phyloP scores from a whole-genome alignment of 352 stramenopile species.

The Elongisporangium anandrum region DNA sequence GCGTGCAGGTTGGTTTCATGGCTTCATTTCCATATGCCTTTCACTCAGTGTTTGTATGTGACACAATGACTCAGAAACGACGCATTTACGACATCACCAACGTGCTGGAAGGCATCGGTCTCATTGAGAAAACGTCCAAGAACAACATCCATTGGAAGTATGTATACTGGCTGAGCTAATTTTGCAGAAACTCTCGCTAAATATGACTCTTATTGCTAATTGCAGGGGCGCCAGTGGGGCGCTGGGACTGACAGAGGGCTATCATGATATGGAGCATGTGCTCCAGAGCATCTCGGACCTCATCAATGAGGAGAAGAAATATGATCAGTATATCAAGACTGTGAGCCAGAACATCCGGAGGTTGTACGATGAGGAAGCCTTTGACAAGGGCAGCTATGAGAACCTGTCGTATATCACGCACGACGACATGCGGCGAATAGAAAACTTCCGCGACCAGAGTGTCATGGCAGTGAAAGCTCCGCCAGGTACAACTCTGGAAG shows the following conservation, averaged over 20 bases:
- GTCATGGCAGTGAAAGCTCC: conserved; percentile 95
- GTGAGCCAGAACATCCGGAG: conserved; percentile 79
- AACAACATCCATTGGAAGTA: conserved; percentile 98
- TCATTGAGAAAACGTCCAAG: conserved; percentile 97
- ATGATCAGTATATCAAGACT: conserved; percentile 81
- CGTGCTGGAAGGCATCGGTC: conserved; percentile 96
- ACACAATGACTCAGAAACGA: conserved; percentile 70
- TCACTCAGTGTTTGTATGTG: background rate
- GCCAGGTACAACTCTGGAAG: conserved; percentile 91
- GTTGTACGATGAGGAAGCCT: conserved; percentile 81
- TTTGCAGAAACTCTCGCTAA: background rate
- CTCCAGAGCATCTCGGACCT: conserved; percentile 76
- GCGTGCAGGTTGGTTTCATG: conserved; percentile 57
- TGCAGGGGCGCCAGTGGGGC: conserved; percentile 50
- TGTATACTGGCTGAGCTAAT: conserved; percentile 9
- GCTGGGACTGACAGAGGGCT: conserved; percentile 38
- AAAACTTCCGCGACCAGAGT: conserved; percentile 83
- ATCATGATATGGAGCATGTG: conserved; percentile 69
- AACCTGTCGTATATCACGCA: conserved; percentile 86
- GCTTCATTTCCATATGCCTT: background rate
- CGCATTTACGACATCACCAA: conserved; percentile 99
- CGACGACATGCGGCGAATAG: conserved; percentile 83
- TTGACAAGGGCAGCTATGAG: conserved; percentile 70
- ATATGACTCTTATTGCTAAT: background rate
- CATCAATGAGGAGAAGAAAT: conserved; percentile 76